Evolutionary conservation across 2,329 filamentous ascomycete species (phyloP).

Genomic region (Aspergillus nomiae): DNA sequence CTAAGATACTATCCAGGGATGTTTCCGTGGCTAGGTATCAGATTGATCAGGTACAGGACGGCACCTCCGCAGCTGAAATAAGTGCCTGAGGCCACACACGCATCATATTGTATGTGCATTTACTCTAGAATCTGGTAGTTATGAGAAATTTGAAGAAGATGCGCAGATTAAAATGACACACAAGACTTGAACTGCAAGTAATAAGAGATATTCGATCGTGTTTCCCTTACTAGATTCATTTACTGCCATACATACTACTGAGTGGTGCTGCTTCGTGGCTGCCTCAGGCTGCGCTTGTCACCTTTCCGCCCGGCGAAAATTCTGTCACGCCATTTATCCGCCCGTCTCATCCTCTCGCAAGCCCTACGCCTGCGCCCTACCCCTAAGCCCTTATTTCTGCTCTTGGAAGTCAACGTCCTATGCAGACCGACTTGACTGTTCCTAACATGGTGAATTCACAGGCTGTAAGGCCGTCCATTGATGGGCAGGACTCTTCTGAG

Average conservation of each 20-base stretch:
- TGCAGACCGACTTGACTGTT: conserved; percentile 22
- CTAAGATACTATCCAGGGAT: too few relatives aligned
- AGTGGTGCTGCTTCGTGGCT: neutral
- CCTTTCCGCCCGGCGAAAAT: conserved; percentile 23
- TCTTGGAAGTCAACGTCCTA: conserved; percentile 42
- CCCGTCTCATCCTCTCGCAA: conserved; percentile 27
- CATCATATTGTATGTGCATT: neutral
- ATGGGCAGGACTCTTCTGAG: conserved; percentile 30
- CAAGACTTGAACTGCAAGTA: neutral
- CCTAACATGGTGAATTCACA: conserved; percentile 37
- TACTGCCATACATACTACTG: neutral
- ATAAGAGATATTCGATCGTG: neutral
- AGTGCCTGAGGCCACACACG: neutral
- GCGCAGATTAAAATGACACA: neutral
- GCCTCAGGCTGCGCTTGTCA: neutral
- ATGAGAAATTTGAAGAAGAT: neutral
- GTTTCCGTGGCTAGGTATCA: too few relatives aligned
- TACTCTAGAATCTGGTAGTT: neutral
- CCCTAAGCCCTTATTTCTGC: conserved; percentile 53
- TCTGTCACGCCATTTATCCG: conserved; percentile 18
- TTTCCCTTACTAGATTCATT: neutral
- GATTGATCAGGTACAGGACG: too few relatives aligned
- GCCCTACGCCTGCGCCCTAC: conserved; percentile 50
- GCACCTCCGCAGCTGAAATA: too few relatives aligned
- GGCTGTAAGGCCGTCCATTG: conserved; percentile 30